Evolutionary conservation across 2,329 filamentous ascomycete genomes (phyloP).

Genomic region (Diaporthe destruens): DNA sequence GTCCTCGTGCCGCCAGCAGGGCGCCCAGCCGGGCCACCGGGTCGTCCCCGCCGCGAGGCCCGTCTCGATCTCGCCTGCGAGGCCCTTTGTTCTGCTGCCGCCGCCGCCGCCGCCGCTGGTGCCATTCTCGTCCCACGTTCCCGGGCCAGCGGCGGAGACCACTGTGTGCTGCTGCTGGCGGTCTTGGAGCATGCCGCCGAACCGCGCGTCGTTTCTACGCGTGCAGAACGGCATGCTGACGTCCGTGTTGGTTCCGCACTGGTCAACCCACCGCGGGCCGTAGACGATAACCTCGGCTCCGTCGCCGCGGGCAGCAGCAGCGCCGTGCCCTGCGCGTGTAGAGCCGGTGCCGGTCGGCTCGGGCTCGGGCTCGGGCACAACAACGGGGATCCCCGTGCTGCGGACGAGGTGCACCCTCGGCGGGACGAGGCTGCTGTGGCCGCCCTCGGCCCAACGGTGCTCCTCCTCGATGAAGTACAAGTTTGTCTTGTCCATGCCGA

Average conservation of each 20-base stretch:
- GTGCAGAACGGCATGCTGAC: constrained; percentile 59
- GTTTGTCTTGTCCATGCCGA: constrained; percentile 63
- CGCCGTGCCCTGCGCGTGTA: not conserved
- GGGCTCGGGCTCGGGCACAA: constrained; percentile 42
- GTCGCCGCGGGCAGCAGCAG: not conserved
- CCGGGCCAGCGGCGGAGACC: not conserved
- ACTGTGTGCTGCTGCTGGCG: constrained; percentile 5
- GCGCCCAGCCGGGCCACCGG: constrained; percentile 52
- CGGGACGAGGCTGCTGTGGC: constrained; percentile 56
- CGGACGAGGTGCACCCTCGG: constrained; percentile 60
- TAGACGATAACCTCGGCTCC: constrained; percentile 45
- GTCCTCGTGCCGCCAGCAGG: constrained; percentile 68
- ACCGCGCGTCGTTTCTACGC: constrained; percentile 50
- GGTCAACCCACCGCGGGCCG: constrained; percentile 64
- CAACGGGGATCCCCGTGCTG: constrained; percentile 67
- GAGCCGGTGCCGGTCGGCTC: not conserved
- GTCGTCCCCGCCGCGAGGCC: constrained; percentile 15
- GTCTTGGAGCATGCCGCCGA: not conserved
- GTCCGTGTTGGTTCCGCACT: constrained; percentile 59
- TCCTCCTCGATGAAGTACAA: constrained; percentile 70
- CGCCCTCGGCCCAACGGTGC: constrained; percentile 62
- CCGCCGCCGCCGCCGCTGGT: not conserved
- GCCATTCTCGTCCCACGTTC: constrained; percentile 40
- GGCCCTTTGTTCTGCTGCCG: not conserved
- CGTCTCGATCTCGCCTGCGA: constrained; percentile 17